Percentiles rank a stretch among this genome's conserved stretches.
Conservation (phyloP, 129 eudicot genomes). For the Artemisia annua region DNA sequence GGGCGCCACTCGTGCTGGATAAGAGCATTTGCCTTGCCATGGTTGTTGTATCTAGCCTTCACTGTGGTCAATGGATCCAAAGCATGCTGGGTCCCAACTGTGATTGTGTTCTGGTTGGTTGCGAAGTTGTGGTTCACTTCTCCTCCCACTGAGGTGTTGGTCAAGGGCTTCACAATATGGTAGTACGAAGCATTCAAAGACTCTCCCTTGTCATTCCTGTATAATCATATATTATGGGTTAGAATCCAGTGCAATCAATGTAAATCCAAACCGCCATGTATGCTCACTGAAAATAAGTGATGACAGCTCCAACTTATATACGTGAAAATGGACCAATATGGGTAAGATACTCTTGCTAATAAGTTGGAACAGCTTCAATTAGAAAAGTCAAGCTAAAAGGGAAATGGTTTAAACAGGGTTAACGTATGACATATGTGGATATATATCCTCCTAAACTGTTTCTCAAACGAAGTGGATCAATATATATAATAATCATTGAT, state of each 20-base stretch:
- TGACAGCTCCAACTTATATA: too few relatives aligned
- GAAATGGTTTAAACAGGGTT: too few relatives aligned
- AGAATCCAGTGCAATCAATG: not conserved
- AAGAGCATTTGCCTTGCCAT: conserved; percentile 78
- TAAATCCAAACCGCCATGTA: not conserved
- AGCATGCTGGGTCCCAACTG: conserved; percentile 79
- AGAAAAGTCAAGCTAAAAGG: too few relatives aligned
- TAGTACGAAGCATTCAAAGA: conserved; percentile 82
- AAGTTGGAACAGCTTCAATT: too few relatives aligned
- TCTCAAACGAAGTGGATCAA: too few relatives aligned
- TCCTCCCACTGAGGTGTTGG: conserved; percentile 86
- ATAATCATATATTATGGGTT: not conserved
- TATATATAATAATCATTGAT: too few relatives aligned
- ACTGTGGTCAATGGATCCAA: conserved; percentile 83
- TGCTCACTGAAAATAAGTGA: too few relatives aligned
- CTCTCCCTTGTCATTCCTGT: conserved; percentile 94
- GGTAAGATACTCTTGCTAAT: too few relatives aligned
- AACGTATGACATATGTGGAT: too few relatives aligned
- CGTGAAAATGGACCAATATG: too few relatives aligned
- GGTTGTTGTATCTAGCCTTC: conserved; percentile 80
- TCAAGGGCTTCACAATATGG: conserved; percentile 78
- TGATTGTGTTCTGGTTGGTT: conserved; percentile 79
- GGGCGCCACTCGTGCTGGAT: conserved; percentile 99
- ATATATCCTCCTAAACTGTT: too few relatives aligned
- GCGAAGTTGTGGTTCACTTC: conserved; percentile 90